Evolutionary conservation across 257 asterid genomes (phyloP).

Genomic region (Parsonsia alboflavescens): DNA sequence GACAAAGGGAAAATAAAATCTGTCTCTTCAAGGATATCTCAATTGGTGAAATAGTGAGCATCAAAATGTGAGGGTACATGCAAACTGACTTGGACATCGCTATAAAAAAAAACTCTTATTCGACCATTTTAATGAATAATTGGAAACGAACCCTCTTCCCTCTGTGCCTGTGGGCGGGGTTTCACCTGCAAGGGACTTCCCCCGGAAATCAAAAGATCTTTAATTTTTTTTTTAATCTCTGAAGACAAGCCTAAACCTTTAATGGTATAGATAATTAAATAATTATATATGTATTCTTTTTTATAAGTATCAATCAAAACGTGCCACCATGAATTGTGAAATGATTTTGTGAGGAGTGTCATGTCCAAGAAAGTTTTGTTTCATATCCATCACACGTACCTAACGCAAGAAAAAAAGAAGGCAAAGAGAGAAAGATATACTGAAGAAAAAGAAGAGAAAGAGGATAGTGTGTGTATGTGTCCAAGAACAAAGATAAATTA

Average conservation of each 20-base stretch:
- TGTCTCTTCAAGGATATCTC: no score
- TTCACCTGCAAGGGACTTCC: no score
- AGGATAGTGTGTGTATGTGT: constrained; percentile 6
- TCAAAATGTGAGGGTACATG: no score
- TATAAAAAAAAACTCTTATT: no score
- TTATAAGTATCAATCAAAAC: not conserved
- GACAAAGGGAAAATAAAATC: not conserved
- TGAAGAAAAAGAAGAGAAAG: not conserved
- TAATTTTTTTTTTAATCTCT: not conserved
- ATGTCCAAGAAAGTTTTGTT: constrained; percentile 19
- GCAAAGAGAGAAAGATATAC: not conserved
- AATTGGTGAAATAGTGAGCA: no score
- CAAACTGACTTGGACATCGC: no score
- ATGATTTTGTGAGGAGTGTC: constrained; percentile 18
- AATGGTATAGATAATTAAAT: no score
- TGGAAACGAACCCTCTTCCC: not conserved
- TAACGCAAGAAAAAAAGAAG: constrained; percentile 16
- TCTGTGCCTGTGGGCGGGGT: no score
- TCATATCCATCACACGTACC: constrained; percentile 28
- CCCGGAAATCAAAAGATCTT: no score
- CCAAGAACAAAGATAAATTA: constrained; percentile 16
- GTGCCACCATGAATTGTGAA: constrained; percentile 21
- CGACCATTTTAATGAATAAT: no score
- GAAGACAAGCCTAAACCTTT: not conserved
- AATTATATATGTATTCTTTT: not conserved